These are phyloP conservation scores for Pistacia integerrima DNA, from an alignment of 345 rosid species.

Conservation along the genomic window DNA sequence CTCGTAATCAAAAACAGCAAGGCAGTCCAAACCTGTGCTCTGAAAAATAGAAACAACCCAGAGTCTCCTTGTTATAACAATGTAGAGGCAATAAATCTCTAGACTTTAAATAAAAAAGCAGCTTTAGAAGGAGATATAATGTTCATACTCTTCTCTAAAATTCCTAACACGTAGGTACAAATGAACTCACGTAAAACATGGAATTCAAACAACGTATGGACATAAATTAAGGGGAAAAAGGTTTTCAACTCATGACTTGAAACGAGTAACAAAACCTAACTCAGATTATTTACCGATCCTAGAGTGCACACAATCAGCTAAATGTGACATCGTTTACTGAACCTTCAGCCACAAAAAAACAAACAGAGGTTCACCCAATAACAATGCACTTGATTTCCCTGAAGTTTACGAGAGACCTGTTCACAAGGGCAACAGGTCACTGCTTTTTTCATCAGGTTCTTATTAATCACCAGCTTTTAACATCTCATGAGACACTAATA, in stretches of 20 bases:
- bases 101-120: background rate
- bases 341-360: constrained; percentile 41
- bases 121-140: background rate
- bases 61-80: background rate
- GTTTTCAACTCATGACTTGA: too few species aligned
- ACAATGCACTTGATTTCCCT: constrained; percentile 55
- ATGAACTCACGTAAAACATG: background rate
- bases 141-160: background rate
- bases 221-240: background rate
- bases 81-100: background rate
- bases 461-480: background rate
- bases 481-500: background rate
- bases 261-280: background rate
- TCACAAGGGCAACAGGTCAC: constrained; percentile 50
- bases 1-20: background rate
- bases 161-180: background rate
- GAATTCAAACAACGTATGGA: background rate
- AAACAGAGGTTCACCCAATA: constrained; percentile 68
- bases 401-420: constrained; percentile 54
- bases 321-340: constrained; percentile 62
- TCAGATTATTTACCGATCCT: background rate
- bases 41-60: background rate
- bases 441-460: constrained; percentile 63
- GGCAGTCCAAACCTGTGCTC: too few species aligned
- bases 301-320: too few species aligned